Percentiles rank a stretch among this genome's conserved stretches.
Evolutionary conservation across 208 protist genomes (phyloP).

Genomic region (Herpetomonas muscarum): DNA sequence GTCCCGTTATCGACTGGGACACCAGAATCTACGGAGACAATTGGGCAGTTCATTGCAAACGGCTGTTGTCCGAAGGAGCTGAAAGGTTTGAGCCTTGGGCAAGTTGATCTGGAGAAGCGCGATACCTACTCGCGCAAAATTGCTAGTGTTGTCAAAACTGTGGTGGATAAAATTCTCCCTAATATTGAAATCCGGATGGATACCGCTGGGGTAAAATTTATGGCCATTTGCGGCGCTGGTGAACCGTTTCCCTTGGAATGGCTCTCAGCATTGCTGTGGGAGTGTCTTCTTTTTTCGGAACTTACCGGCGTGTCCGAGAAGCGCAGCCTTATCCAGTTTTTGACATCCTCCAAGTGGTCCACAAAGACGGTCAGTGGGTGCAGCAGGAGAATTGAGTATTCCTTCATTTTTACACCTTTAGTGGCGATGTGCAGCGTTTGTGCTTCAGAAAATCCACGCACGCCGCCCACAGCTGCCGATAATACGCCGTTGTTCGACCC

Average conservation of each 20-base stretch:
- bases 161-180: background rate
- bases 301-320: constrained; percentile 16
- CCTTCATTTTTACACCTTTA: constrained; percentile 36
- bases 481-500: constrained; percentile 57
- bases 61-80: background rate
- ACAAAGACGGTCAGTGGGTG: constrained; percentile 24
- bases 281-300: constrained; percentile 46
- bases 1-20: constrained; percentile 1
- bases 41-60: background rate
- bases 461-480: constrained; percentile 31
- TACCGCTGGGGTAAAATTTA: background rate
- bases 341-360: constrained; percentile 58
- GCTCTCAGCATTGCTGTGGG: constrained; percentile 55
- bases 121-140: constrained; percentile 7
- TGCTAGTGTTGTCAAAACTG: background rate
- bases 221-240: constrained; percentile 2
- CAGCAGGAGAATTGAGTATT: constrained; percentile 27
- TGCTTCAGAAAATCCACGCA: constrained; percentile 28
- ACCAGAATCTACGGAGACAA: background rate
- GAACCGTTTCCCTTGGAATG: constrained; percentile 2
- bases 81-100: constrained; percentile 1
- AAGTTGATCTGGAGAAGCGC: constrained; percentile 14
- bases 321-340: constrained; percentile 28
- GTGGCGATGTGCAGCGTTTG: constrained; percentile 50
- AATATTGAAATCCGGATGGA: background rate